Base-by-base conservation (phyloP, 169 alveolate genomes). In the Plasmodium coatneyi region DNA sequence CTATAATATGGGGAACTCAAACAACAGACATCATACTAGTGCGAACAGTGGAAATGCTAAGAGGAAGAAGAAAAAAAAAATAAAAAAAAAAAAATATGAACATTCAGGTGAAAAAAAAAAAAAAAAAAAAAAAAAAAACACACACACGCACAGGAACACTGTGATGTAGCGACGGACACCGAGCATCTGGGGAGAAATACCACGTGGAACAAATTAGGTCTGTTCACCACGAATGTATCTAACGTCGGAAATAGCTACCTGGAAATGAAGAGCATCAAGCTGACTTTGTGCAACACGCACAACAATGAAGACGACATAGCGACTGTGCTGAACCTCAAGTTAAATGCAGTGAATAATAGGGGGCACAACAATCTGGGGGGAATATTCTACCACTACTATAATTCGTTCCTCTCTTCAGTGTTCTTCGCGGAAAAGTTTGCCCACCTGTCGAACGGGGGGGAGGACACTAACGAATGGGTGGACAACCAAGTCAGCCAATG, bases 341-440 rank as follows among this genome's bases (percentile, higher is more conserved):
- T 84, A 34, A 84, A 84, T 74, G 22, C 84, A 2, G 28, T 49
- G 2, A 52, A 72, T 16, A 74, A 74, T 74, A 84, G 36, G 41
- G 74, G 25, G 25, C 39, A 84, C 41, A 72, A 52, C 16, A 84
- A 84, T n/a, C 36, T 84, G 3, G 80, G 43, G 9, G 22, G 76
- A 5, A 52, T 84, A 3, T 84, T 84, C 10, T 84, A 84, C 60
- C 79, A 84, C 28, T 84, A 84, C 30, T 84, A 84, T 25, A 74
- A 49, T 14, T 72, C 83, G 56, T 84, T 84, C 60, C 56, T 84
- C 14, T 71, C 43, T 19, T 84, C 93, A 1, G 70, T 84, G 16
- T 84, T 84, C 16, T 84, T 74, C 41, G 56, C 93, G 14, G 78
- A 84, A 34, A 34, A 70, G 80, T 84, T 52, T 74, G 41, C 28